phyloP scores from a whole-genome alignment of 208 protist genomes.

The Leptomonas seymouri region DNA sequence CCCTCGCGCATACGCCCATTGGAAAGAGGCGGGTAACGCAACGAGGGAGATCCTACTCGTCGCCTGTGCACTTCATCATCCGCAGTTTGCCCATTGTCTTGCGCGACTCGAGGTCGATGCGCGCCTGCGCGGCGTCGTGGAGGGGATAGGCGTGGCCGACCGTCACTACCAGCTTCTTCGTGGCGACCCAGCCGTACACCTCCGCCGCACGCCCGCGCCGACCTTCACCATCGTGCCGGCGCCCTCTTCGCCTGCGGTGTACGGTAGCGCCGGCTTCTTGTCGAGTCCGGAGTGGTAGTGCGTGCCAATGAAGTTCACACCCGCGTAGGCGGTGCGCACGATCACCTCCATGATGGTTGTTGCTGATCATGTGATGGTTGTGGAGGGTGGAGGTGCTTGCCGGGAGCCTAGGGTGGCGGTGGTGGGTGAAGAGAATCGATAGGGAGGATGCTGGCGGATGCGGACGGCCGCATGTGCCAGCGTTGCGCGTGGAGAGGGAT shows the following conservation, averaged over 20 bases:
- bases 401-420: no score
- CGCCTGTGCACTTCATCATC: slow-evolving; percentile 32
- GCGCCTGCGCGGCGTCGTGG: slow-evolving; percentile 50
- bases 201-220: slow-evolving; percentile 44
- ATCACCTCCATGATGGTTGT: no score
- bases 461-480: no score
- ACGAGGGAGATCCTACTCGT: not conserved
- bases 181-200: slow-evolving; percentile 65
- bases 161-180: slow-evolving; percentile 50
- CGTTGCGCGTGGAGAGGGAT: no score
- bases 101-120: slow-evolving; percentile 48
- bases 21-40: no score
- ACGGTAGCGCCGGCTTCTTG: slow-evolving; percentile 70
- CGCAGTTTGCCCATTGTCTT: slow-evolving; percentile 65
- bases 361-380: no score
- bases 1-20: no score
- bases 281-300: slow-evolving; percentile 88
- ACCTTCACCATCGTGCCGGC: slow-evolving; percentile 62
- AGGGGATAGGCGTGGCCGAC: slow-evolving; percentile 56
- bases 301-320: slow-evolving; percentile 94
- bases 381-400: no score
- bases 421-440: no score
- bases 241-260: slow-evolving; percentile 78
- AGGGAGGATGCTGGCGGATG: no score
- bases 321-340: slow-evolving; percentile 60